Evolutionary conservation across 2,329 filamentous ascomycete species (phyloP), one percentile per base, ranked within the genome.

Genomic region (Plectosphaerella plurivora): DNA sequence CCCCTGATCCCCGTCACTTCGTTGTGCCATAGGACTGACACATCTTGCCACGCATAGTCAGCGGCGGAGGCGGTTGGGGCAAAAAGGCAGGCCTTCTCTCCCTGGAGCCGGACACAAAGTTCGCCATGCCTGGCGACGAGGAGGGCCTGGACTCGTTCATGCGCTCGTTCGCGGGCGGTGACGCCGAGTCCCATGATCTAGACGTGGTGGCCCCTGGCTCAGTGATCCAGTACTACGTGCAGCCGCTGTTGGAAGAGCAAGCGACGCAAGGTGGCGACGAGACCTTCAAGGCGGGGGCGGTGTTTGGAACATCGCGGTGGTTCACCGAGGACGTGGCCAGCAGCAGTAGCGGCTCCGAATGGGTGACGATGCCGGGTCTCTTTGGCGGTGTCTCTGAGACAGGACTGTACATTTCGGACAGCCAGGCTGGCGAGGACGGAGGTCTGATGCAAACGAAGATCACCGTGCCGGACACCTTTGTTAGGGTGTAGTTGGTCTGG

Each of bases 51-150:
- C 28, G 33, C 50, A 68, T 74, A 78, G 81, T 92, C 57, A 91
- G 88, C 61, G 90, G 90, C 5, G 90, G 90, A 45, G 90, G 90
- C 42, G 90, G 90, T 18, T 95, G 90, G 90, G 90, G 90, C 15
- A 75, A 81, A 52, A 94, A 93, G 65, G 84, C 87, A 60, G 90
- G 90, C 1, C 72, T 95, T 1, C 72, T 95, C 3, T 90, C 89
- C 6, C 75, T 95, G 4, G 89, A 94, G 62, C 88, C 90, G 4
- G 79, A 89, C 57, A 77, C 73, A 15, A 74, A 66, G 18, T 80
- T 81, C 59, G 71, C 69, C n/a, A 60, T 72, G 16, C 64, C 73
- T 8, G 49, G 66, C 1, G 75, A 78, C 39, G 71, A 82, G 35
- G 75, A 81, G 18, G 72, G 76, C 49, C 73, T 86, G 58, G 70